Evolutionary conservation across 2,329 filamentous ascomycete species (phyloP).

Genomic region (Curvularia sp.): DNA sequence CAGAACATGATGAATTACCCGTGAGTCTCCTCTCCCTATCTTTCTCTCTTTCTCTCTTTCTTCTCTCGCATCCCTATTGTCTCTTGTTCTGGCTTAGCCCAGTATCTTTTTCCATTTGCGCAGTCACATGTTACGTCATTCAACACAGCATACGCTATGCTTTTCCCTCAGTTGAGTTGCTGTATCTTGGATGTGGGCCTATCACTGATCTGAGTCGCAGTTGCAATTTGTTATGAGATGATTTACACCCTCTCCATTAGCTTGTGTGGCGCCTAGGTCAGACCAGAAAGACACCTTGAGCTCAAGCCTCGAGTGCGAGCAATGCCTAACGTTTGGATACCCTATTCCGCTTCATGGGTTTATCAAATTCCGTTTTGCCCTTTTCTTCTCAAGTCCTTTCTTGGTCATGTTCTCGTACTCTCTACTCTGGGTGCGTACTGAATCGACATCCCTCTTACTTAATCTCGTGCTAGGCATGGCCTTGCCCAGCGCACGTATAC

Average conservation of each 20-base stretch:
- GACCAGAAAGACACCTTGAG: neutral
- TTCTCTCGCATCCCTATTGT: neutral
- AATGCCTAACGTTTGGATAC: neutral
- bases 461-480: neutral
- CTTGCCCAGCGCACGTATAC: neutral
- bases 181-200: neutral
- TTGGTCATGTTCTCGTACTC: neutral
- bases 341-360: neutral
- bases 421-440: neutral
- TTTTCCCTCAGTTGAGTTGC: neutral
- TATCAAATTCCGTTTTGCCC: neutral
- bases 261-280: neutral
- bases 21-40: neutral
- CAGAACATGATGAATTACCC: neutral
- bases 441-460: neutral
- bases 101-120: neutral
- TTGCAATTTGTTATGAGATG: neutral
- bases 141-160: conserved; percentile 3
- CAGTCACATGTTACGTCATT: conserved; percentile 15
- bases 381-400: neutral
- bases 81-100: neutral
- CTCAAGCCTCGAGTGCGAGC: neutral
- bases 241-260: neutral
- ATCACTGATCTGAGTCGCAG: conserved; percentile 2
- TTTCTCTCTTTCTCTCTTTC: neutral